Base-by-base conservation (phyloP, 2,329 filamentous ascomycete species). In the Coniella lustricola region DNA sequence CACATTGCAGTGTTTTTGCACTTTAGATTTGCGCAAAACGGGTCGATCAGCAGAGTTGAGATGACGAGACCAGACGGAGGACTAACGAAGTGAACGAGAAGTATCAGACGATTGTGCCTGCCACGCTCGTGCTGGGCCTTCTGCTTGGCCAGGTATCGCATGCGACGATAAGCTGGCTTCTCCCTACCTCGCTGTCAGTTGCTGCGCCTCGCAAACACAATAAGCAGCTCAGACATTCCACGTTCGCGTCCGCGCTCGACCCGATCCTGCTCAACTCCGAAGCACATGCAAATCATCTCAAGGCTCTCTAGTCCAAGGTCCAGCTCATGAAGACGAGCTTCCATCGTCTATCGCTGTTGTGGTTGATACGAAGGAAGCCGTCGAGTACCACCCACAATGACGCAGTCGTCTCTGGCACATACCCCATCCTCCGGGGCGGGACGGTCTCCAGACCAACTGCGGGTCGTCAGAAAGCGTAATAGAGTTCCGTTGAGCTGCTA, bases 391-490 rank as follows among this genome's bases (percentile, higher is more conserved):
- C 21, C 25, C 62, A 67, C 48, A 53, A 88, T 89, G 85, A 81
- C 82, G 52, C 85, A 85, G 20, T 90, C 87, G 44, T 85, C 87
- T 48, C 82, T 85, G 17, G 90, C 86, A 25, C 87, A 85, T 46
- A 84, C 82, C 32, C 86, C 87, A 8, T 93, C 89, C 55, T 82
- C 82, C 51, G 81, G 85, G 32, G 38, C 40, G 55, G 76, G 73
- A 20, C 84, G 86, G 54, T 95, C 90, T 38, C 89, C 90, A 31
- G 88, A 87, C 46, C 85, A 91, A 56, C 95, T 87, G 61, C 81
- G 88, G 58, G 84, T 96, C 44, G 87, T 96, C 51, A 84, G 91
- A 56, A 95, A 94, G 72, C 81, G 91, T 64, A 96, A 97, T 62
- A 78, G 91, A 51, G 84, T 96, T 14, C 91, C 91, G 40, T 74